Base-by-base conservation (phyloP, 202 grass and related monocot genomes). In the Musa balbisiana region DNA sequence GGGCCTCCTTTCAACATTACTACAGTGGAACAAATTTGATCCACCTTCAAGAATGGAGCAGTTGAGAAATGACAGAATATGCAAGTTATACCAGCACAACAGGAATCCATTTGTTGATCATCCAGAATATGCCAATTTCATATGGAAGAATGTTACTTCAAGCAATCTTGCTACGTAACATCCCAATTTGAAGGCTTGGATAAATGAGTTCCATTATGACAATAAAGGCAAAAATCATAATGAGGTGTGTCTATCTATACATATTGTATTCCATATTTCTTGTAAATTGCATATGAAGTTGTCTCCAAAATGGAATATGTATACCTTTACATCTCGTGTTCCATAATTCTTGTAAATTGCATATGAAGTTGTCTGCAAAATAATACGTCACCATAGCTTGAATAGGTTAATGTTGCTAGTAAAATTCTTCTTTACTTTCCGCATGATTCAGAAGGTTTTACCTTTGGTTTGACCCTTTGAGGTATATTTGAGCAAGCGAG, bases 41-140 rank as follows among this genome's bases (percentile, higher is more conserved):
- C 85, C 87, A 1, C 91, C 91, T 17, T 93, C 91, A 78, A 78
- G 67, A 64, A 70, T 85, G 58, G 91, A 93, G 75, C 64, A 84
- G 51, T 83, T 80, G 62, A 87, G 85, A 72, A 93, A 93, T 70
- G 75, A 86, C 8, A 87, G 85, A 78, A 72, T 93, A 53, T 93
- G 87, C 78, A 90, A 64, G 24, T 62, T 79, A 33, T 93, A 90
- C 81, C 87, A 93, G 78, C 85, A 93, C 62, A 93, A 93, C 59
- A 80, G 87, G 80, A 93, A 93, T 76, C 91, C 91, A 55, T 93
- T 93, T 58, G 14, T 93, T 11, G 87, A 93, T 74, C 87, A 90
- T 83, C 91, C 87, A 62, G 85, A 93, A 65, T 93, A 84, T 82
- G 87, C 81, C 59, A 90, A 90, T 82, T 79, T 90, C 67, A 76